phyloP scores from a whole-genome alignment of 2,329 filamentous ascomycete genomes.

The Allantophomopsis cytisporea region DNA sequence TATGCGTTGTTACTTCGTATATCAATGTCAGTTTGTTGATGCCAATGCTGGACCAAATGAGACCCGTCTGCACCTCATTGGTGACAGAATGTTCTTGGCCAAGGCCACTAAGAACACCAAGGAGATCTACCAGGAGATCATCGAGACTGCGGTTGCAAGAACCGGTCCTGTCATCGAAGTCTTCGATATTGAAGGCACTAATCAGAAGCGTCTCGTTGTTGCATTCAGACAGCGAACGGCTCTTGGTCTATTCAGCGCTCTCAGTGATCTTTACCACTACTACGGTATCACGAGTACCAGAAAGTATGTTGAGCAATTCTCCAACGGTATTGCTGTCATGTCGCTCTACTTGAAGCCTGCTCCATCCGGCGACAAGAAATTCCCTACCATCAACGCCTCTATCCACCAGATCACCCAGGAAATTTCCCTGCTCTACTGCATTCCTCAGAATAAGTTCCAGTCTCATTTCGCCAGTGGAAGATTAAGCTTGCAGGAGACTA shows the following conservation, averaged over 20 bases:
- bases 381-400: conserved; percentile 79
- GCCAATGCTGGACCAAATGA: conserved; percentile 62
- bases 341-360: conserved; percentile 83
- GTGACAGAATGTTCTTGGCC: conserved; percentile 85
- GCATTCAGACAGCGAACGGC: conserved; percentile 91
- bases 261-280: conserved; percentile 96
- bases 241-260: conserved; percentile 82
- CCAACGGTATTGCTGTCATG: conserved; percentile 95
- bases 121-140: conserved; percentile 88
- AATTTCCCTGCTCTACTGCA: conserved; percentile 90
- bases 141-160: conserved; percentile 68
- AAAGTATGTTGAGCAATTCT: conserved; percentile 98
- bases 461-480: conserved; percentile 72
- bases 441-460: conserved; percentile 95
- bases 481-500: conserved; percentile 87
- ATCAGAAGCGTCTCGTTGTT: conserved; percentile 88
- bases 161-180: conserved; percentile 95
- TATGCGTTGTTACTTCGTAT: conserved; percentile 95
- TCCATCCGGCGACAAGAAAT: conserved; percentile 36
- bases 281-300: conserved; percentile 92
- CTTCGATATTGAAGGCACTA: conserved; percentile 83
- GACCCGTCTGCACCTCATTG: conserved; percentile 81
- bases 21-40: conserved; percentile 84
- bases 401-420: conserved; percentile 99
- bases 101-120: conserved; percentile 96